These are phyloP conservation scores for Myxozyma vanderwaltii DNA, from an alignment of 805 yeast genomes.

Conservation along the genomic window DNA sequence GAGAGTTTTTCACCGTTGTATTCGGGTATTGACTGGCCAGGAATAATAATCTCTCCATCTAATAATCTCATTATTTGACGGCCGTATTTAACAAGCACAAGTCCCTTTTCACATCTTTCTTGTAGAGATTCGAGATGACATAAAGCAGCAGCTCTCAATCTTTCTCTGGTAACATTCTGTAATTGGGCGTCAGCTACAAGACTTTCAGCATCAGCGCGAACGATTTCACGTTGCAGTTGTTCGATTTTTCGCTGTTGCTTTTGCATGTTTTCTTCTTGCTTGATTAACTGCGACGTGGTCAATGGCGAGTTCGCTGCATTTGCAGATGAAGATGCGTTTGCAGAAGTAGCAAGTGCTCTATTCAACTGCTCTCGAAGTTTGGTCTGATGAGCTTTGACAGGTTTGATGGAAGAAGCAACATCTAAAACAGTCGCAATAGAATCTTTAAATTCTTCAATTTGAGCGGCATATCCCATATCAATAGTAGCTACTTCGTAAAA, in stretches of 20 bases:
- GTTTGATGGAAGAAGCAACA: constrained; percentile 85
- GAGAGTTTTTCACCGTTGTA: constrained; percentile 19
- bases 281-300: background rate
- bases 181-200: constrained; percentile 90
- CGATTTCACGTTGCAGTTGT: constrained; percentile 83
- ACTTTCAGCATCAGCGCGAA: constrained; percentile 89
- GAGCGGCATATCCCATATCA: constrained; percentile 79
- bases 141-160: constrained; percentile 79
- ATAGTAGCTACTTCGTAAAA: constrained; percentile 81
- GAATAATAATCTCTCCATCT: constrained; percentile 47
- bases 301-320: background rate
- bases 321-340: background rate
- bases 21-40: constrained; percentile 17
- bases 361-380: constrained; percentile 85
- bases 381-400: constrained; percentile 78
- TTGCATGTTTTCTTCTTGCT: constrained; percentile 42
- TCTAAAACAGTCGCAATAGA: constrained; percentile 79
- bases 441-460: constrained; percentile 79
- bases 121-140: constrained; percentile 83
- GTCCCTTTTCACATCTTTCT: constrained; percentile 83
- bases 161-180: constrained; percentile 84
- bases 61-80: constrained; percentile 79
- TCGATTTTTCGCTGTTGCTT: constrained; percentile 59
- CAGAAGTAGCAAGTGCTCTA: constrained; percentile 8
- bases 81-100: constrained; percentile 87